Evolutionary conservation across 2,329 filamentous ascomycete genomes (phyloP).

Genomic region (Calonectria crousiana): DNA sequence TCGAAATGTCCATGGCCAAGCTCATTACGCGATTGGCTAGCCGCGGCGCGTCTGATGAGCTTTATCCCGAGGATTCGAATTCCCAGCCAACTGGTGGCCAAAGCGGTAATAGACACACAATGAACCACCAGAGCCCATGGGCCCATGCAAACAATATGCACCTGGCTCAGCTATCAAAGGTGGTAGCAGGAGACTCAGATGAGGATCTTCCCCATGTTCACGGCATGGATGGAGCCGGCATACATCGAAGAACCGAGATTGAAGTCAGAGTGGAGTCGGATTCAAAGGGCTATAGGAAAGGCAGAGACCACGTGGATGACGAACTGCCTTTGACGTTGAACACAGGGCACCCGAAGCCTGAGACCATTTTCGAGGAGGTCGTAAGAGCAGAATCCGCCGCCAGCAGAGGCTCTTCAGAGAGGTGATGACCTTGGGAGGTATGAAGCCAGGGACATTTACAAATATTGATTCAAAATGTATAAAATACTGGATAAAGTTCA

Average conservation of each 20-base stretch:
- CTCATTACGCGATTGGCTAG: conserved; percentile 56
- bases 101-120: neutral
- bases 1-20: conserved; percentile 56
- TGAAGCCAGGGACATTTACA: neutral
- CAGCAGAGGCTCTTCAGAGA: neutral
- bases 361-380: neutral
- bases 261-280: conserved; percentile 37
- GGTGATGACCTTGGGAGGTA: neutral
- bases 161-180: conserved; percentile 34
- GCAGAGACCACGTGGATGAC: conserved; percentile 23
- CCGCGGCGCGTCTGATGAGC: conserved; percentile 30
- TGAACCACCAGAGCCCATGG: conserved; percentile 27
- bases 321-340: conserved; percentile 39
- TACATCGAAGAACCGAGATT: conserved; percentile 37
- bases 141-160: conserved; percentile 26
- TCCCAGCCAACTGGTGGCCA: conserved; percentile 24
- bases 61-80: conserved; percentile 36
- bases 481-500: neutral
- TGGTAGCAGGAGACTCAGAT: conserved; percentile 38
- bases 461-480: neutral
- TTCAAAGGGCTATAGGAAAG: conserved; percentile 11
- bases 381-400: neutral
- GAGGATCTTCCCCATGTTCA: conserved; percentile 13
- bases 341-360: conserved; percentile 36
- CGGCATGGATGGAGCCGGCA: conserved; percentile 26